A percentile compares a stretch with the other conserved stretches of the same genome.
Evolutionary conservation across 2,329 filamentous ascomycete genomes (phyloP).

Genomic region (Zymoseptoria pseudotritici): DNA sequence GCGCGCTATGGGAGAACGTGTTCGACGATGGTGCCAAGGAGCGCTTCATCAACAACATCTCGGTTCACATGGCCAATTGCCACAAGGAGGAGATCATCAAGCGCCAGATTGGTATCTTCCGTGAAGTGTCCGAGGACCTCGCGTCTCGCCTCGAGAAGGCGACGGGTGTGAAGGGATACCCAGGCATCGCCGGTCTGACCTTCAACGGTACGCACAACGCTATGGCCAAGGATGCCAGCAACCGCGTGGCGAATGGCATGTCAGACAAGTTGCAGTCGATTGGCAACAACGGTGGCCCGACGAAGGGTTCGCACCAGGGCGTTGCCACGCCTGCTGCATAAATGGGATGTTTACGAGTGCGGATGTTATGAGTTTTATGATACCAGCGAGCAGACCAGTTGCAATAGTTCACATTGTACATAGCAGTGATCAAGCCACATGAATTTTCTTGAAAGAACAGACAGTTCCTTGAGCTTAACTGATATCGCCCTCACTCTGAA

Average conservation of each 20-base stretch:
- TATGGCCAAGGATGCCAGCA: conserved; percentile 44
- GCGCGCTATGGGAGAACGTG: conserved; percentile 54
- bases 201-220: conserved; percentile 59
- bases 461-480: background rate
- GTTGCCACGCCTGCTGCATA: background rate
- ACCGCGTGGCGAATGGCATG: conserved; percentile 47
- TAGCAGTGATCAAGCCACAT: background rate
- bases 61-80: conserved; percentile 55
- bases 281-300: conserved; percentile 16
- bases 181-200: conserved; percentile 46
- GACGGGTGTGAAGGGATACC: conserved; percentile 54
- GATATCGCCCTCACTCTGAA: background rate
- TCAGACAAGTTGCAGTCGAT: conserved; percentile 8
- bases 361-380: background rate
- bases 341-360: background rate
- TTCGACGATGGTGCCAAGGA: conserved; percentile 52
- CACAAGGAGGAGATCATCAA: conserved; percentile 54
- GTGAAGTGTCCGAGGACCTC: conserved; percentile 54
- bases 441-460: background rate
- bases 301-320: conserved; percentile 9
- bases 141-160: conserved; percentile 55
- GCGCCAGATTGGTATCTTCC: conserved; percentile 58
- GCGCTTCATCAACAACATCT: conserved; percentile 53
- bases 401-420: background rate
- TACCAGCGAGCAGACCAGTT: background rate